Conservation (phyloP, 2,329 filamentous ascomycete genomes). For the Pyrenophora seminiperda region DNA sequence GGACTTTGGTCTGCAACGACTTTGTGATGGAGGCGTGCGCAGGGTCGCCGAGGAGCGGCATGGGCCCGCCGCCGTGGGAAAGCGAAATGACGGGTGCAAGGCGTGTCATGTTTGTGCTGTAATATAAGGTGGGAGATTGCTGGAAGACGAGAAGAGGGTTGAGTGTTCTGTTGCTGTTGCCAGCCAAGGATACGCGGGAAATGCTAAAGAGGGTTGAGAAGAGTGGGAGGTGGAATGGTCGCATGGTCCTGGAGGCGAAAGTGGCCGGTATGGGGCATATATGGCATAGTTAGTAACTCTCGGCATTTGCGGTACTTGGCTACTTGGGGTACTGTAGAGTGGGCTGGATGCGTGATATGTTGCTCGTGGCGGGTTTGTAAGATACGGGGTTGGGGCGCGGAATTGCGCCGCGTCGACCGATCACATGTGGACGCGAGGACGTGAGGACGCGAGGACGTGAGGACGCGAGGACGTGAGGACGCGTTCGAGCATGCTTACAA, state of each 20-base stretch:
- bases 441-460: too few species aligned
- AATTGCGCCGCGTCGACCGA: conserved; percentile 22
- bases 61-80: conserved; percentile 56
- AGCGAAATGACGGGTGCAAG: conserved; percentile 48
- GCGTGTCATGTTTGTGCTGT: conserved; percentile 37
- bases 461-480: conserved; percentile 2
- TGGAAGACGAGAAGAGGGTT: conserved; percentile 36
- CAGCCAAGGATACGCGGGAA: neutral
- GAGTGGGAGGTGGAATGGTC: conserved; percentile 13
- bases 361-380: conserved; percentile 22
- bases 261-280: neutral
- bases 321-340: too few species aligned
- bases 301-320: conserved; percentile 9
- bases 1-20: conserved; percentile 60
- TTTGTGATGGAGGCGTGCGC: conserved; percentile 57
- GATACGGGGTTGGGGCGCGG: conserved; percentile 22
- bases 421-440: neutral
- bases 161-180: conserved; percentile 24
- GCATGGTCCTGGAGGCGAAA: conserved; percentile 20
- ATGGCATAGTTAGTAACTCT: conserved; percentile 10
- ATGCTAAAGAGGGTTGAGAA: conserved; percentile 17
- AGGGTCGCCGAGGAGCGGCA: conserved; percentile 64
- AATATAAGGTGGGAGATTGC: conserved; percentile 33
- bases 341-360: neutral
- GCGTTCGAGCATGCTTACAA: neutral